Base-by-base conservation (phyloP, 2,329 filamentous ascomycete genomes). In the Celoporthe dispersa region DNA sequence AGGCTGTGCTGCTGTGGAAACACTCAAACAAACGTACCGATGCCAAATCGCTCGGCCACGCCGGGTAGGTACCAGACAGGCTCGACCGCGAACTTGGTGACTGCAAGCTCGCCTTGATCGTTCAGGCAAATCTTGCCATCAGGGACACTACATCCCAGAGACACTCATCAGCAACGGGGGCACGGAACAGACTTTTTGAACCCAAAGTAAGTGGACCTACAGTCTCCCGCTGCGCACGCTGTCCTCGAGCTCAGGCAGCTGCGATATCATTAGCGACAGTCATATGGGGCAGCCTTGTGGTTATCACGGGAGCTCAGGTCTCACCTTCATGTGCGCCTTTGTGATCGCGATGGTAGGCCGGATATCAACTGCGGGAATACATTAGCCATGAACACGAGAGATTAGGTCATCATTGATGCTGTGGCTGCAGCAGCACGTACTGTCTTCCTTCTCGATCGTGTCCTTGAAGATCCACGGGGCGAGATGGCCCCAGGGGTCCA, bases 51-150 rank as follows among this genome's bases (percentile, higher is more conserved):
- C 78, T 97, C 93, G 35, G 96, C 96, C 37, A 98, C 92, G 2
- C 92, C 93, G 1, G 92, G 93, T 12, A 95, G 84, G 82, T 94
- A 95, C 92, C 92, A 95, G 19, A 93, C 95, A 33, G 96, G 96
- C 80, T 99, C 96, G 28, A 98, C 96, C 3, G 96, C 96, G 73
- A 98, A 93, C 79, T 99, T 99, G 63, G 96, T 98, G 6, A 98
- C 96, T 41, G 92, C 92, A 51, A 98, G 85, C 79, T 98, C 96
- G 68, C 96, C 96, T 2, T 84, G 82, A n/a, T 89, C 86, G 77
- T 97, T 97, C 67, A 98, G 80, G 77, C 94, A 95, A 60, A 98
- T 94, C 78, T 94, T 96, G 66, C 96, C 95, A 79, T 99, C 96
- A 0, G 87, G 87, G 2, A 88, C 80, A 68, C 86, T 87, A 33